phyloP scores from a whole-genome alignment of 495 filamentous ascomycete species.

The Letharia lupina region DNA sequence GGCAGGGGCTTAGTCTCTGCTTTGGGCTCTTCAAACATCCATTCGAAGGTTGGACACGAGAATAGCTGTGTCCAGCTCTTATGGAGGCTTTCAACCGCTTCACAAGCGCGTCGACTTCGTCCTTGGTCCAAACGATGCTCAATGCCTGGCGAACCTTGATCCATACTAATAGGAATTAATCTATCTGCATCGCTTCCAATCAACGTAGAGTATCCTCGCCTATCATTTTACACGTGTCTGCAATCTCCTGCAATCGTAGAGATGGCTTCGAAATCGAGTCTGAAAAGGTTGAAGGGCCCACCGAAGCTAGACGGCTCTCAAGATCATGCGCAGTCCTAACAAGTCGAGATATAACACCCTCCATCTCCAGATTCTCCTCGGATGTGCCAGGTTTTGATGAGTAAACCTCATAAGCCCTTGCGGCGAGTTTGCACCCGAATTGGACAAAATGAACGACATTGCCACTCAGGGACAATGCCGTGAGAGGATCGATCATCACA shows the following conservation, averaged over 20 bases:
- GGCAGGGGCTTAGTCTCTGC: slow-evolving; percentile 7
- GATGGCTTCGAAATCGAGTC: background rate
- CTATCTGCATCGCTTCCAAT: background rate
- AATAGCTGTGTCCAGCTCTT: slow-evolving; percentile 13
- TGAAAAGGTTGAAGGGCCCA: background rate
- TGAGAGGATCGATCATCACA: slow-evolving; percentile 27
- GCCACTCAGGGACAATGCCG: slow-evolving; percentile 32
- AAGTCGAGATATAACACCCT: slow-evolving; percentile 17
- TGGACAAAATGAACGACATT: slow-evolving; percentile 34
- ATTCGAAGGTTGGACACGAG: slow-evolving; percentile 25
- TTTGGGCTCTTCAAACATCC: slow-evolving; percentile 22
- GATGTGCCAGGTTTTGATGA: slow-evolving; percentile 23
- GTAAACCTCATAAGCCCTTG: slow-evolving; percentile 26
- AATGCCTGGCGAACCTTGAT: slow-evolving; percentile 15
- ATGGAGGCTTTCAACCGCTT: slow-evolving; percentile 19
- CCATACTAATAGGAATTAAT: background rate
- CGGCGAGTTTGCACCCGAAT: slow-evolving; percentile 30
- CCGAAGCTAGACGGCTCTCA: slow-evolving; percentile 7
- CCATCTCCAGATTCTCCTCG: slow-evolving; percentile 24
- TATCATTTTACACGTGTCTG: background rate
- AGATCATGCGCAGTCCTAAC: slow-evolving; percentile 25
- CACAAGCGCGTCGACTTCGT: slow-evolving; percentile 20
- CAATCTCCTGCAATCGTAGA: background rate
- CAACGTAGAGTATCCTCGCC: background rate
- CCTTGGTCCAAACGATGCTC: slow-evolving; percentile 18